Percentiles rank a stretch among this genome's conserved stretches.
phyloP scores from a whole-genome alignment of 495 filamentous ascomycete species.

The Viridothelium virens region DNA sequence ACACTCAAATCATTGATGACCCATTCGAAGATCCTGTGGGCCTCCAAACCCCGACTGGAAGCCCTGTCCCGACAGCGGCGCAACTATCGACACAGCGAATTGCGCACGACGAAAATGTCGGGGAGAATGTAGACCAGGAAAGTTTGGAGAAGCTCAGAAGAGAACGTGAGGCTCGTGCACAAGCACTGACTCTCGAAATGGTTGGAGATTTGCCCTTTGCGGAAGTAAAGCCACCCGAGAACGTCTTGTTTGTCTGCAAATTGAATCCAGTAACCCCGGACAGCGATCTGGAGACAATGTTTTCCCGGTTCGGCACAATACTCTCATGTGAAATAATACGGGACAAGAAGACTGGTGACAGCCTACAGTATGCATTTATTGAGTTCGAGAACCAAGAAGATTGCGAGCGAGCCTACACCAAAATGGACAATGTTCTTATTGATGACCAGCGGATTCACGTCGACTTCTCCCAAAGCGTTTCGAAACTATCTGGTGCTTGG shows the following conservation, averaged over 20 bases:
- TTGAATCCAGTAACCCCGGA: conserved; percentile 94
- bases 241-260: conserved; percentile 97
- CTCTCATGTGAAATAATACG: conserved; percentile 94
- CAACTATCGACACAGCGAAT: conserved; percentile 89
- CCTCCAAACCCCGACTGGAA: conserved; percentile 64
- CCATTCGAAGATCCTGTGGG: conserved; percentile 73
- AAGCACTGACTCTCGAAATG: conserved; percentile 93
- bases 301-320: conserved; percentile 93
- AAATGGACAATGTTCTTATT: conserved; percentile 95
- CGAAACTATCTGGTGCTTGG: conserved; percentile 85
- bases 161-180: conserved; percentile 86
- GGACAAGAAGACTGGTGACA: conserved; percentile 88
- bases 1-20: conserved; percentile 84
- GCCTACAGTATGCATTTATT: conserved; percentile 94
- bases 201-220: conserved; percentile 96
- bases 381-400: conserved; percentile 88
- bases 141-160: conserved; percentile 69
- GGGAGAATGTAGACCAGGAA: conserved; percentile 70
- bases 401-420: conserved; percentile 94
- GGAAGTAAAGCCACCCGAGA: conserved; percentile 95
- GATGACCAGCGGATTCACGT: conserved; percentile 98
- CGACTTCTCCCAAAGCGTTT: conserved; percentile 95
- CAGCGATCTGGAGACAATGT: conserved; percentile 89
- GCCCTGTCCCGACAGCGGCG: conserved; percentile 72
- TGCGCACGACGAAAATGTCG: conserved; percentile 74